Conservation (phyloP, 306 rosid genomes). For the Crotalaria pallida region DNA sequence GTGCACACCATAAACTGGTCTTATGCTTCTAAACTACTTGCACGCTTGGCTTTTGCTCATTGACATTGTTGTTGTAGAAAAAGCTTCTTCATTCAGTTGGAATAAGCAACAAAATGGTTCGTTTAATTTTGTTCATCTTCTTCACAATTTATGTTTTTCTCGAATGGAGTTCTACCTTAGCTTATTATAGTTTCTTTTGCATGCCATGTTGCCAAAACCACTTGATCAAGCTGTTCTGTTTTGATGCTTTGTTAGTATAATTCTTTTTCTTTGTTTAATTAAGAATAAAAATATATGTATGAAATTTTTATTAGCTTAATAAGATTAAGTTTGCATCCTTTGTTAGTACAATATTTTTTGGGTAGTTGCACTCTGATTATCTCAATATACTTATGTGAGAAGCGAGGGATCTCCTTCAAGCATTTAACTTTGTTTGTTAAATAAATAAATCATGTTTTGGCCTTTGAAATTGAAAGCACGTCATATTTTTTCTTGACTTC, state of each 20-base stretch:
- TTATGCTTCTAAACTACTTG: constrained; percentile 18
- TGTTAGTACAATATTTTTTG: too few species aligned
- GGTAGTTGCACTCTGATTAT: too few species aligned
- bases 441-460: too few species aligned
- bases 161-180: neutral
- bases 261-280: too few species aligned
- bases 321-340: too few species aligned
- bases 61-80: neutral
- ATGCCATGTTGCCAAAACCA: neutral
- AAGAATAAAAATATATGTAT: too few species aligned
- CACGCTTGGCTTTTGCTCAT: constrained; percentile 16
- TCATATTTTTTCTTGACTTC: too few species aligned
- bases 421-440: too few species aligned
- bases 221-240: neutral
- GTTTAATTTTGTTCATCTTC: constrained; percentile 28
- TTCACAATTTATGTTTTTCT: neutral
- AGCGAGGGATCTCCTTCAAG: too few species aligned
- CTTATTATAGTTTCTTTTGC: neutral
- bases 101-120: constrained; percentile 38
- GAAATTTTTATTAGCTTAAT: too few species aligned
- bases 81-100: neutral
- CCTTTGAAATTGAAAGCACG: too few species aligned
- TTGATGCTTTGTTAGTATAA: neutral
- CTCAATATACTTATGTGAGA: too few species aligned
- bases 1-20: neutral